A percentile compares a stretch with the other conserved stretches of the same genome.
These are phyloP conservation scores for Cercospora sesami DNA, from an alignment of 2,329 filamentous ascomycete genomes.

Conservation along the genomic window DNA sequence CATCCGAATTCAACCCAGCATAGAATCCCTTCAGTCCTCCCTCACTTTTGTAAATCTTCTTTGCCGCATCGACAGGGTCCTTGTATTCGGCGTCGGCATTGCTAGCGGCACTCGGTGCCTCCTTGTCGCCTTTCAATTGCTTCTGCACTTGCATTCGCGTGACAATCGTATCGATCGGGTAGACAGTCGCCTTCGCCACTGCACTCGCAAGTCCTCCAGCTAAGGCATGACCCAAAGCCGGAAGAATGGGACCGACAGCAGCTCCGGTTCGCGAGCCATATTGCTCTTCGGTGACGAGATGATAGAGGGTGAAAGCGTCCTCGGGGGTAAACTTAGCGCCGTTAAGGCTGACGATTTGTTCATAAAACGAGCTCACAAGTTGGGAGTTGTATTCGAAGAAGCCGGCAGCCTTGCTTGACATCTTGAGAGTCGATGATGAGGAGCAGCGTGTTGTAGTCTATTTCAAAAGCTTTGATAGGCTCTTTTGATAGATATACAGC, in stretches of 20 bases:
- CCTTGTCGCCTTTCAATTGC: slow-evolving; percentile 49
- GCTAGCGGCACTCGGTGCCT: slow-evolving; percentile 38
- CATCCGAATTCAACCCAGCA: slow-evolving; percentile 47
- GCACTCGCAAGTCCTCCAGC: slow-evolving; percentile 78
- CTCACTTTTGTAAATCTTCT: slow-evolving; percentile 68
- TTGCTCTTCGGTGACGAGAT: slow-evolving; percentile 31
- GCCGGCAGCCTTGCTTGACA: slow-evolving; percentile 23
- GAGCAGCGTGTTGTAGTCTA: background rate
- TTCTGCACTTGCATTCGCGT: slow-evolving; percentile 79
- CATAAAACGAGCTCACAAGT: slow-evolving; percentile 28
- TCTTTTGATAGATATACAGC: slow-evolving; percentile 7
- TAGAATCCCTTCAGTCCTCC: slow-evolving; percentile 71
- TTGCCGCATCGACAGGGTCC: slow-evolving; percentile 67
- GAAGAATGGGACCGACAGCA: slow-evolving; percentile 53
- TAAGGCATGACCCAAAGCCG: slow-evolving; percentile 76
- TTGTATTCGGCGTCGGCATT: slow-evolving; percentile 56
- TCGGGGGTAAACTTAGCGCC: slow-evolving; percentile 29
- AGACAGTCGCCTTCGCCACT: slow-evolving; percentile 74
- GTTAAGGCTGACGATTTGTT: slow-evolving; percentile 19
- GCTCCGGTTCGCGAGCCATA: slow-evolving; percentile 11
- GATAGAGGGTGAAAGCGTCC: slow-evolving; percentile 37
- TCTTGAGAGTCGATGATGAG: slow-evolving; percentile 19
- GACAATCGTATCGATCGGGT: slow-evolving; percentile 79
- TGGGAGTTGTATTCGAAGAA: slow-evolving; percentile 29
- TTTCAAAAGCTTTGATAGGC: slow-evolving; percentile 1